phyloP scores from a whole-genome alignment of 495 filamentous ascomycete species.

The Talaromyces borbonicus region DNA sequence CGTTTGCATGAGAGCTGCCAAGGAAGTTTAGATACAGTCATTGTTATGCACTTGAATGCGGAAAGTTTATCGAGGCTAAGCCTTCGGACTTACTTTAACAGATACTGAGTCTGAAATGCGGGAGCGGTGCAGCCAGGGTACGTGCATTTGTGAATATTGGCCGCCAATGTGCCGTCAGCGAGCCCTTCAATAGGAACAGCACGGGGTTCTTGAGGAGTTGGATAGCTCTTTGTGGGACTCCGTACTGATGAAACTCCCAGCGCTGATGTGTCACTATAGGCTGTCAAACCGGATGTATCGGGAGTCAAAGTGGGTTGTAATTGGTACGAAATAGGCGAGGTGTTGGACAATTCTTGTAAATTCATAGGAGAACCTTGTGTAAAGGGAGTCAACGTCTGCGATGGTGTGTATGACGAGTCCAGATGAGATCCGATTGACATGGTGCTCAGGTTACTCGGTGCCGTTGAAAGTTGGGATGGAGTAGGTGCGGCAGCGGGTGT shows the following conservation, averaged over 20 bases:
- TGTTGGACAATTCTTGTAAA: constrained; percentile 26
- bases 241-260: constrained; percentile 8
- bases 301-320: constrained; percentile 20
- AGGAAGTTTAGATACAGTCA: no score
- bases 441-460: background rate
- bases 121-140: constrained; percentile 67
- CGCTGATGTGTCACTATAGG: constrained; percentile 2
- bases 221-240: constrained; percentile 31
- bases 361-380: constrained; percentile 33
- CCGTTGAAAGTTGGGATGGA: constrained; percentile 2
- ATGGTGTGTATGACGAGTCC: background rate
- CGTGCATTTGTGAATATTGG: constrained; percentile 47
- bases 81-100: constrained; percentile 53
- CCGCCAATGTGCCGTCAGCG: constrained; percentile 18
- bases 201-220: constrained; percentile 30
- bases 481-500: constrained; percentile 12
- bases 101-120: constrained; percentile 89
- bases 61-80: background rate
- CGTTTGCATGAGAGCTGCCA: constrained; percentile 87
- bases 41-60: constrained; percentile 1
- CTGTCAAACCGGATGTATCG: constrained; percentile 12
- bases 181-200: constrained; percentile 13
- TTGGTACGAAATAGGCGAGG: constrained; percentile 32
- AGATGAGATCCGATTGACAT: background rate
- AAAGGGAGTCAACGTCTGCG: constrained; percentile 22